Evolutionary conservation across 2,329 filamentous ascomycete species (phyloP), one percentile per base, ranked within the genome.

Genomic region (Capronia americana): DNA sequence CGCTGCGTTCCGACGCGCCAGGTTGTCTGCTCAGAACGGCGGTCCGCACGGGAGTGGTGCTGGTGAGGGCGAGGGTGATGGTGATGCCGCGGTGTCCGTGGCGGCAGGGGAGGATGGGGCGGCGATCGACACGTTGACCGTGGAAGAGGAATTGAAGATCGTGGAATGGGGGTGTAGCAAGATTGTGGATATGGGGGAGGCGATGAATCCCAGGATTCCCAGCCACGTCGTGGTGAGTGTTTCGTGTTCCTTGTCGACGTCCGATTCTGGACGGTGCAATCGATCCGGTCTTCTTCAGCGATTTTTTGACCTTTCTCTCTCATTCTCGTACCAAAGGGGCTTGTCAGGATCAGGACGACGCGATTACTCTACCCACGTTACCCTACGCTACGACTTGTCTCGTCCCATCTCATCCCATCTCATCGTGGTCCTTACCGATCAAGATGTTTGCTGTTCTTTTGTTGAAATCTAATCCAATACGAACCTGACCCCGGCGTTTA

Each of bases 101-200:
- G 26, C 24, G 20, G 17, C 44, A 14, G 30, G 7, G 5, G 34
- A 32, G 0, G 46, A 28, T 8, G 20, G 28, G 11, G 28, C 46
- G 17, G 48, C 87, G 17, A 80, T 83, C 38, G 80, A 87, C 17
- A 95, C 92, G 74, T 83, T 98, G 70, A 94, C 91, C 0, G 86
- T 91, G 0, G 88, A 90, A 24, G 95, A 99, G 75, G 95, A 98
- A 80, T 82, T 89, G 53, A 87, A 87, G 70, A 86, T 99, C 20
- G 87, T 98, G 57, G 88, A 89, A 64, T 93, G 92, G 78, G 97
- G 93, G 76, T 89, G 87, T 76, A 82, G 85, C 69, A 84, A 86
- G 74, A 84, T 85, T 11, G 76, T 88, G 69, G 81, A 86, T 67
- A 74, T 88, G 28, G 86, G 85, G 1, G 84, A 87, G 64, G 84